Evolutionary conservation across 495 filamentous ascomycete genomes (phyloP).

Genomic region (Aspergillus cristatus): DNA sequence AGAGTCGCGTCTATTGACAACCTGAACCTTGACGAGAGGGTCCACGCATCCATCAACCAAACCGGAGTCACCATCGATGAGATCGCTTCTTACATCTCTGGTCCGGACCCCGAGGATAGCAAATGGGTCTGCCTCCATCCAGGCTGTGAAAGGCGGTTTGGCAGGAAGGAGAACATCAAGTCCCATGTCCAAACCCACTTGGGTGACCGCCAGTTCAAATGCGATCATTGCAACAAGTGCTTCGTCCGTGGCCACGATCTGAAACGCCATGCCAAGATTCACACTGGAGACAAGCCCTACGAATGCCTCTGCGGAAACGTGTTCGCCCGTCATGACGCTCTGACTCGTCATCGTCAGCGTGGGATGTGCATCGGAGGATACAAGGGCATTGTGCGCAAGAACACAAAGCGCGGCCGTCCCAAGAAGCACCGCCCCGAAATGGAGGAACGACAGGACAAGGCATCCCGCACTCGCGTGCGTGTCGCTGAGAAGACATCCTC

Average conservation of each 20-base stretch:
- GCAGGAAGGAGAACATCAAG: conserved; percentile 93
- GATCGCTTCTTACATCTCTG: conserved; percentile 74
- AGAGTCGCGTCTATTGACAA: conserved; percentile 34
- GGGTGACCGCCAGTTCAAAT: conserved; percentile 86
- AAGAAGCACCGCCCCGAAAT: conserved; percentile 55
- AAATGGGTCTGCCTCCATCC: conserved; percentile 84
- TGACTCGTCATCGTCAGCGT: conserved; percentile 87
- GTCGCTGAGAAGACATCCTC: conserved; percentile 28
- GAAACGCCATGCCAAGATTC: conserved; percentile 94
- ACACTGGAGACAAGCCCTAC: conserved; percentile 87
- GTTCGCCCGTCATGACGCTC: conserved; percentile 87
- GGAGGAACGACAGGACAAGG: conserved; percentile 60
- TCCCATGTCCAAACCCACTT: conserved; percentile 96
- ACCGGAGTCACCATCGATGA: conserved; percentile 84
- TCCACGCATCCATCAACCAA: conserved; percentile 45
- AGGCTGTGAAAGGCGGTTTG: conserved; percentile 75
- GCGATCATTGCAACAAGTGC: conserved; percentile 79
- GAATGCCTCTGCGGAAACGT: conserved; percentile 82
- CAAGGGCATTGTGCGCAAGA: conserved; percentile 67
- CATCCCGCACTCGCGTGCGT: conserved; percentile 38
- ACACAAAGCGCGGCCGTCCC: conserved; percentile 56
- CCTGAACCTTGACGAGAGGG: conserved; percentile 36
- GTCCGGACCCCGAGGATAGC: conserved; percentile 58
- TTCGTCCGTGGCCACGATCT: conserved; percentile 96
- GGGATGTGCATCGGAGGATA: conserved; percentile 93